Evolutionary conservation across 1,284 basidiomycete genomes (phyloP).

Genomic region (Tetrapyrgos nigripes): DNA sequence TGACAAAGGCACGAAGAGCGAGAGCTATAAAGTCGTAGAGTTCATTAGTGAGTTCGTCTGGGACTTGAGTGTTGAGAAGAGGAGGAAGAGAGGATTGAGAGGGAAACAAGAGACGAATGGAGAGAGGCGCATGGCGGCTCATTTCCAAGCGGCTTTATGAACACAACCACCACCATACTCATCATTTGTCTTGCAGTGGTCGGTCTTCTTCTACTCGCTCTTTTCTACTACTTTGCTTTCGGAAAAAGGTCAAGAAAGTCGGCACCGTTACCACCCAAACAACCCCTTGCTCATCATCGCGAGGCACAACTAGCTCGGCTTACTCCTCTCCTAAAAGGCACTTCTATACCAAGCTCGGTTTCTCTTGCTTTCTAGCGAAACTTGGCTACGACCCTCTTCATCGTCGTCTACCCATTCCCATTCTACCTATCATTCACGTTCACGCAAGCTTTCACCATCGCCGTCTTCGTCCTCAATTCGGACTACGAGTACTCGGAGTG

Average conservation of each 20-base stretch:
- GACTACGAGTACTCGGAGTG: slow-evolving; percentile 48
- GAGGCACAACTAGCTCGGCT: background rate
- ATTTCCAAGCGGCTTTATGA: background rate
- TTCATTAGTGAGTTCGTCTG: slow-evolving; percentile 67
- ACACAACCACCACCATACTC: background rate
- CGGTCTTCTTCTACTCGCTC: background rate
- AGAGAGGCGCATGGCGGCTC: background rate
- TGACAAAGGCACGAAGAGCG: slow-evolving; percentile 75
- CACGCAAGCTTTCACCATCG: slow-evolving; percentile 24
- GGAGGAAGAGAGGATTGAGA: slow-evolving; percentile 58
- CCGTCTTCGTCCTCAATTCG: slow-evolving; percentile 22
- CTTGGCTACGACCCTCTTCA: slow-evolving; percentile 13
- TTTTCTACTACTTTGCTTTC: slow-evolving; percentile 12
- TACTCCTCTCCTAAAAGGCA: background rate
- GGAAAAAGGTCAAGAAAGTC: no score
- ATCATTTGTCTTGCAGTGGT: background rate
- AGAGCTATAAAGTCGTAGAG: slow-evolving; percentile 82
- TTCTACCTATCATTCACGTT: slow-evolving; percentile 24
- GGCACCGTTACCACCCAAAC: slow-evolving; percentile 61
- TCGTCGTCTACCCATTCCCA: slow-evolving; percentile 19
- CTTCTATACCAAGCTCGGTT: background rate
- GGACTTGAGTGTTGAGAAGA: slow-evolving; percentile 46
- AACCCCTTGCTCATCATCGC: slow-evolving; percentile 64
- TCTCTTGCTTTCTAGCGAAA: background rate
- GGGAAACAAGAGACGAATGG: slow-evolving; percentile 64